A percentile compares a stretch with the other conserved stretches of the same genome.
Conservation (phyloP, 2,329 filamentous ascomycete genomes). For the Aotearoamyces nothofagi region DNA sequence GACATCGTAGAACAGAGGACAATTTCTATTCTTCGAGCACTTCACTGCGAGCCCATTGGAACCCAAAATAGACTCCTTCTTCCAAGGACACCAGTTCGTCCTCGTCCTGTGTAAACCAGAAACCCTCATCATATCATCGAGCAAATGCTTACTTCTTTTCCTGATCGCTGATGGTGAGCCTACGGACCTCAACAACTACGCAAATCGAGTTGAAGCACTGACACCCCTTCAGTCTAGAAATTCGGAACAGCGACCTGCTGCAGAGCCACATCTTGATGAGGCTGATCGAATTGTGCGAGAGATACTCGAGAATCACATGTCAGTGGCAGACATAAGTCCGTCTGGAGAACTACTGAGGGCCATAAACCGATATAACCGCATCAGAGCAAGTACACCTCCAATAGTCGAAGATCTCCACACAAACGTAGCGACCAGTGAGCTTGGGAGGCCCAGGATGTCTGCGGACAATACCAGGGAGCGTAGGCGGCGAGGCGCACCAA, state of each 20-base stretch:
- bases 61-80: too few species aligned
- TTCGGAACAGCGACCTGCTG: background rate
- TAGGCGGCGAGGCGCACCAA: background rate
- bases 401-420: background rate
- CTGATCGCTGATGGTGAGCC: too few species aligned
- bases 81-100: background rate
- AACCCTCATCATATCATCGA: too few species aligned
- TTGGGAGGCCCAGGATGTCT: slow-evolving; percentile 1
- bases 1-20: too few species aligned
- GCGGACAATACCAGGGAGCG: slow-evolving; percentile 1
- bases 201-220: background rate
- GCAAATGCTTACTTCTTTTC: too few species aligned
- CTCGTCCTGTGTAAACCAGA: too few species aligned
- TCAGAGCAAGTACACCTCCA: slow-evolving; percentile 10
- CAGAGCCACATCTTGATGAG: background rate
- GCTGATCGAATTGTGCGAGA: slow-evolving; percentile 21
- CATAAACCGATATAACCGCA: slow-evolving; percentile 25
- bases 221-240: background rate
- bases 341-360: slow-evolving; percentile 28
- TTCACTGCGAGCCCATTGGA: too few species aligned
- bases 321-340: slow-evolving; percentile 23
- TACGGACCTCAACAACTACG: too few species aligned
- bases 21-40: too few species aligned
- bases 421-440: background rate
- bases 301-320: slow-evolving; percentile 24